Percentiles rank a stretch among this genome's conserved stretches.
Conservation (phyloP, 805 yeast species). For the Yamadazyma philogaea region DNA sequence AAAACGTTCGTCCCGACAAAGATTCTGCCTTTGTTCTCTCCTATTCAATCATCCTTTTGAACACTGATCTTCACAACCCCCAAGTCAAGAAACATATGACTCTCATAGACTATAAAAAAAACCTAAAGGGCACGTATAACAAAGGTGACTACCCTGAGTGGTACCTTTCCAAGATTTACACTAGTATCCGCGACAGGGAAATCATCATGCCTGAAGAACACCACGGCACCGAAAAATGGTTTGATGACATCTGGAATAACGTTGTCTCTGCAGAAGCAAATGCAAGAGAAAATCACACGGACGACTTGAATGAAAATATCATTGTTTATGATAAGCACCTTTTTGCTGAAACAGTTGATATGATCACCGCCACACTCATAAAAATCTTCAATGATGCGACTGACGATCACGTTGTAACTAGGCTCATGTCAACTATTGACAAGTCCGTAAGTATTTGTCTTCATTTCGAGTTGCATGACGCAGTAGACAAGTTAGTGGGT, state of each 20-base stretch:
- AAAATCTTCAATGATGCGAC: slow-evolving; percentile 82
- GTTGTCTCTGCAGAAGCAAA: slow-evolving; percentile 49
- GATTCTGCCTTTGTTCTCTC: slow-evolving; percentile 89
- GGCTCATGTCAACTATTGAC: slow-evolving; percentile 85
- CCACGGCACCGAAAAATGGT: slow-evolving; percentile 87
- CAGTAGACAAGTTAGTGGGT: slow-evolving; percentile 65
- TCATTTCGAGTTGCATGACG: slow-evolving; percentile 51
- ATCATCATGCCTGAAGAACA: slow-evolving; percentile 98
- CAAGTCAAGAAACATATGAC: slow-evolving; percentile 91
- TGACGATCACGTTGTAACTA: slow-evolving; percentile 84
- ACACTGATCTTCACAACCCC: slow-evolving; percentile 91
- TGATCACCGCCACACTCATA: slow-evolving; percentile 68
- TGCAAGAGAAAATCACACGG: slow-evolving; percentile 17
- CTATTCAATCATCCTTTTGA: slow-evolving; percentile 89
- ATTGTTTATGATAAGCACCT: slow-evolving; percentile 69
- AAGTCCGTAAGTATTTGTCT: slow-evolving; percentile 78
- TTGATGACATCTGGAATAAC: slow-evolving; percentile 82
- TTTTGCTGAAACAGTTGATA: slow-evolving; percentile 60
- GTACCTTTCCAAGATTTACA: slow-evolving; percentile 78
- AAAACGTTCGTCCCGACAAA: slow-evolving; percentile 62
- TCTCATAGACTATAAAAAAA: slow-evolving; percentile 72
- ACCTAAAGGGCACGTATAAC: slow-evolving; percentile 76
- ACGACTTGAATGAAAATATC: slow-evolving; percentile 18
- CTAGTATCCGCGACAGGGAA: slow-evolving; percentile 78
- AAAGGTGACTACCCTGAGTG: slow-evolving; percentile 78